A percentile compares a stretch with the other conserved stretches of the same genome.
phyloP scores from a whole-genome alignment of 768 basidiomycete genomes.

The Nidularia pulvinata region DNA sequence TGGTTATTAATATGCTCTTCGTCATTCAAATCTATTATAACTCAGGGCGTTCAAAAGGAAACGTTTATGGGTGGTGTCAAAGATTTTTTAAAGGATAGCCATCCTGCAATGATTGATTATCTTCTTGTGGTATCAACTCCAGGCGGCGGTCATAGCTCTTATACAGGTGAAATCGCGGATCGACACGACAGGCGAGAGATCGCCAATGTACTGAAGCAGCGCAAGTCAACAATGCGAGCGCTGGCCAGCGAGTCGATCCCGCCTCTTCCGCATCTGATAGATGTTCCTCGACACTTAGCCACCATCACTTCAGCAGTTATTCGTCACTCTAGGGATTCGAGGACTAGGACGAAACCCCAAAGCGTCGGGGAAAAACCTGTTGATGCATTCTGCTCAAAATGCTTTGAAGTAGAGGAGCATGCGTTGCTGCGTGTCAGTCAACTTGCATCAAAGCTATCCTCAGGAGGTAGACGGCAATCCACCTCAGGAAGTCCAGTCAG shows the following conservation, averaged over 20 bases:
- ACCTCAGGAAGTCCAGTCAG: background rate
- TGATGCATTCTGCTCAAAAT: conserved; percentile 56
- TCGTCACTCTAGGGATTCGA: conserved; percentile 52
- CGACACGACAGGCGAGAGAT: conserved; percentile 54
- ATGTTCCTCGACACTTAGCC: conserved; percentile 79
- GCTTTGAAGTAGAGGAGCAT: conserved; percentile 71
- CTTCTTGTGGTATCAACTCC: conserved; percentile 71
- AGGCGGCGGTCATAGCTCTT: conserved; percentile 21
- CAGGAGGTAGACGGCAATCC: conserved; percentile 8
- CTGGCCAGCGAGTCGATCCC: conserved; percentile 74
- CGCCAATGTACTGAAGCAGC: conserved; percentile 56
- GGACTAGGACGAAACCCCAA: conserved; percentile 15
- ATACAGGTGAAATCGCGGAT: conserved; percentile 24
- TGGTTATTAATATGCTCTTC: background rate
- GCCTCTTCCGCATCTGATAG: conserved; percentile 70
- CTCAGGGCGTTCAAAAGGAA: conserved; percentile 69
- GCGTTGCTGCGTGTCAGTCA: conserved; percentile 68
- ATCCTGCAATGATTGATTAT: conserved; percentile 79
- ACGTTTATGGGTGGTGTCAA: conserved; percentile 81
- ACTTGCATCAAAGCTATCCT: conserved; percentile 40
- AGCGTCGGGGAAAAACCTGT: conserved; percentile 33
- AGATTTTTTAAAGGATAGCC: conserved; percentile 65
- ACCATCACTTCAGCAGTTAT: conserved; percentile 76
- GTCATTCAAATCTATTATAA: background rate
- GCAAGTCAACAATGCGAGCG: conserved; percentile 51